Base-by-base conservation (phyloP, 345 rosid species). In the Eucalyptus urophylla region DNA sequence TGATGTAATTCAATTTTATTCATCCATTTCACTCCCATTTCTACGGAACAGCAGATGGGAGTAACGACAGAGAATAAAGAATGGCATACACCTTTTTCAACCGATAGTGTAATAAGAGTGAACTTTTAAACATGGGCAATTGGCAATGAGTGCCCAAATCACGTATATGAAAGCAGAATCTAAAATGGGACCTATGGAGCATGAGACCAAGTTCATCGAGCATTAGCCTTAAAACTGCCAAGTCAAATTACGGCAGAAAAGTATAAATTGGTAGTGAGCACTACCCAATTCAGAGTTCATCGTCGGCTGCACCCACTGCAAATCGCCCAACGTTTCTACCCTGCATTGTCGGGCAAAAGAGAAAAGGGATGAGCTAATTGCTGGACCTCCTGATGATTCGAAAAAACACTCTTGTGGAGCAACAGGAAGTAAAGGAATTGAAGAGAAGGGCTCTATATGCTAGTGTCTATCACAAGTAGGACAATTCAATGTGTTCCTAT, bases 241-340 rank as follows among this genome's bases (percentile, higher is more conserved):
- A 6, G 15, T 40, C 47, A 76, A 22, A 40, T 76, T 76, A 76
- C 29, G 13, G 47, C 47, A 4, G 83, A 13, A 6, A 76, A 40
- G 47, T 19, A 76, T 27, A 76, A 21, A 43, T 3, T 37, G 47
- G 85, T 40, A 37, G 85, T 11, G 8, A 21, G 85, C 47, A 4
- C 47, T 11, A 76, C 47, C 47, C 29, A 7, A 76, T 76, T 88
- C 86, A 88, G 89, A 88, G 15, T 86, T 92, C 91, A 54, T 93
- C 96, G 14, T 92, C 91, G 1, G 87, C 92, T 8, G 12, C 81
- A 67, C 89, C 89, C 62, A 91, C 91, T 8, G 94, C 95, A 88
- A 83, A 95, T 87, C 91, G 96, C 6, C 97, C 97, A 11, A 81
- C 89, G 58, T 95, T 94, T 88, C 89, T 92, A 72, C 92, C 96